A percentile compares a stretch with the other conserved stretches of the same genome.
Evolutionary conservation across 139 green algal species (phyloP).

Genomic region (Coccomyxa sp.): DNA sequence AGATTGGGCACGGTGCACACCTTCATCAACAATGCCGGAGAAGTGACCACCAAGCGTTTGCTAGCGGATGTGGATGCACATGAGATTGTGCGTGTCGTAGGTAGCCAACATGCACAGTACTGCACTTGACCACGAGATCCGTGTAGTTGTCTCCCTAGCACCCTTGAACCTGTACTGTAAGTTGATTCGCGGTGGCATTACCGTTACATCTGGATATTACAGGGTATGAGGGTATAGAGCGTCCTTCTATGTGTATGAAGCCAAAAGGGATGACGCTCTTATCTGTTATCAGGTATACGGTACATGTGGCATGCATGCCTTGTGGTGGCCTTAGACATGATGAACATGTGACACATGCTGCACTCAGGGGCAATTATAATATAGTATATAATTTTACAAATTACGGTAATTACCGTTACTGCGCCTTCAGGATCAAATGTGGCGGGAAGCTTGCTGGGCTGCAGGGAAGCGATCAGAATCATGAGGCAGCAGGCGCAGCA

Average conservation of each 20-base stretch:
- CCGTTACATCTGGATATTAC: background rate
- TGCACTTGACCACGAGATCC: background rate
- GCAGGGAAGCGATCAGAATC: slow-evolving; percentile 34
- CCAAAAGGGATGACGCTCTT: background rate
- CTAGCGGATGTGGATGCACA: slow-evolving; percentile 34
- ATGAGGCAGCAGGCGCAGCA: slow-evolving; percentile 38
- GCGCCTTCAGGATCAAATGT: slow-evolving; percentile 61
- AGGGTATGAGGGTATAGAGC: background rate
- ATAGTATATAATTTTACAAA: background rate
- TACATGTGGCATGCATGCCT: background rate
- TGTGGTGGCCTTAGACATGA: background rate
- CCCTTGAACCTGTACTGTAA: background rate
- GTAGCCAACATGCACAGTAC: background rate
- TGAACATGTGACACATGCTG: background rate
- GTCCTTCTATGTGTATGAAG: background rate
- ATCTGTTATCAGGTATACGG: background rate
- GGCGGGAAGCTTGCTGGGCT: slow-evolving; percentile 44
- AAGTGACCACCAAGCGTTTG: slow-evolving; percentile 44
- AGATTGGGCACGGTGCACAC: slow-evolving; percentile 35
- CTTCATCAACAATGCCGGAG: slow-evolving; percentile 66
- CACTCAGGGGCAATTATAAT: background rate
- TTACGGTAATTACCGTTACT: no score
- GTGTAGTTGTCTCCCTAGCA: background rate
- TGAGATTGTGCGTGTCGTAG: slow-evolving; percentile 42
- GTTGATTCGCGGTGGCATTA: background rate